A percentile compares a stretch with the other conserved stretches of the same genome.
phyloP scores from a whole-genome alignment of 139 green algal genomes.

The Chlorella sp. region DNA sequence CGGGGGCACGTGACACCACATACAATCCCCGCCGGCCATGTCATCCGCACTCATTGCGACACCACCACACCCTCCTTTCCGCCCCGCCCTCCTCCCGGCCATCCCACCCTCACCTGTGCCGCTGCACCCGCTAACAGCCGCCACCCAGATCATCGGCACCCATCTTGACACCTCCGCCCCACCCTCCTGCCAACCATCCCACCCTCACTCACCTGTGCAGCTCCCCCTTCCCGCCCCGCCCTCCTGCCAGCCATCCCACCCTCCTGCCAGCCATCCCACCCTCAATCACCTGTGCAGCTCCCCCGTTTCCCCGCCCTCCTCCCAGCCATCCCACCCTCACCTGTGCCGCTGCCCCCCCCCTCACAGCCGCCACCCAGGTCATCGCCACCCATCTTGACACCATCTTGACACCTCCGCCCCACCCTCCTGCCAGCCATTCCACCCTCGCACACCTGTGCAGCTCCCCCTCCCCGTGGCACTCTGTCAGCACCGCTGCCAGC shows the following conservation, averaged over 20 bases:
- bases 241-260: not conserved
- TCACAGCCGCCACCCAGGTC: no score
- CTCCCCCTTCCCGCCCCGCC: not conserved
- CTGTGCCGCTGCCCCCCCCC: not conserved
- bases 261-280: no score
- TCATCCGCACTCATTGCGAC: not conserved
- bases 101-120: no score
- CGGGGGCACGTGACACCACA: not conserved
- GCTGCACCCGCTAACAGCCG: no score
- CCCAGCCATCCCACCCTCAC: no score
- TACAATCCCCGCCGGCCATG: not conserved
- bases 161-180: not conserved
- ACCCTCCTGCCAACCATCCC: no score
- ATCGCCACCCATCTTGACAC: no score
- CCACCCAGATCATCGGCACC: not conserved
- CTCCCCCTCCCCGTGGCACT: slow-evolving; percentile 6
- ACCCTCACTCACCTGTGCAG: not conserved
- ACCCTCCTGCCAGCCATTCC: not conserved
- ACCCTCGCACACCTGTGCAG: not conserved
- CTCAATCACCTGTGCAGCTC: not conserved
- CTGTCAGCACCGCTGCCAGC: slow-evolving; percentile 36
- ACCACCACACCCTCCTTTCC: not conserved
- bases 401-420: no score
- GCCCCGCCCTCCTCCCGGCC: not conserved
- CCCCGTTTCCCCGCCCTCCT: not conserved